Evolutionary conservation across 2,329 filamentous ascomycete species (phyloP), one percentile per base, ranked within the genome.

Genomic region (Amauroascus verrucosus): DNA sequence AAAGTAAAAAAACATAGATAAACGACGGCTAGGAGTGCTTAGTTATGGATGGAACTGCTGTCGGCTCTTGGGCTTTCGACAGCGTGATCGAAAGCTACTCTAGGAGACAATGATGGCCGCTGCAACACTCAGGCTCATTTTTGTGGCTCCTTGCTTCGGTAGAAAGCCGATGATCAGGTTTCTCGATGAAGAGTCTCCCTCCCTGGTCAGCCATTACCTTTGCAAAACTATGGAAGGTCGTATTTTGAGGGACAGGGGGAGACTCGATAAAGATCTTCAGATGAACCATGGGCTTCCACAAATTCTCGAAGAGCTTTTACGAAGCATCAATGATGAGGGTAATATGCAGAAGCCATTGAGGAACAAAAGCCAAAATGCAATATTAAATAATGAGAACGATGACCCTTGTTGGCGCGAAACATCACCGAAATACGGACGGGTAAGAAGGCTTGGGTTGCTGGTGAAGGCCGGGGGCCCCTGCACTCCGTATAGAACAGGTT

Each of bases 381-480:
- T 26, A 32, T 11, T 18, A 40, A 40, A 2, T 6, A 2, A 41
- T 41, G 4, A n/a, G 7, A 30, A 30, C 16, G 16, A 37, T 22
- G 33, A 26, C 46, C 46, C 46, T 48, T 48, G 46, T 22, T 48
- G 46, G 22, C 33, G 46, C 46, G 46, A 48, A 48, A 48, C 26
- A 46, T 46, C 43, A n/a, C 20, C 26, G 30, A 47, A 47, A 33
- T 33, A 24, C 38, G 38, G 38, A 41, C 38, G 38, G 38, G 38
- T 41, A 24, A 16, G n/a, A n/a, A 33, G 8, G 28, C 44, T 32
- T 47, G 33, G 44, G 22, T 13, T 33, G 24, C 13, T 18, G 24
- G 9, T 46, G 28, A 14, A 46, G 43, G 16, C 24, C 28, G 18
- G 22, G 43, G 44, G 26, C 13, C 44, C 44, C 20, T 41, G 16